Conservation (phyloP, 805 yeast species). For the Metschnikowia aberdeeniae region DNA sequence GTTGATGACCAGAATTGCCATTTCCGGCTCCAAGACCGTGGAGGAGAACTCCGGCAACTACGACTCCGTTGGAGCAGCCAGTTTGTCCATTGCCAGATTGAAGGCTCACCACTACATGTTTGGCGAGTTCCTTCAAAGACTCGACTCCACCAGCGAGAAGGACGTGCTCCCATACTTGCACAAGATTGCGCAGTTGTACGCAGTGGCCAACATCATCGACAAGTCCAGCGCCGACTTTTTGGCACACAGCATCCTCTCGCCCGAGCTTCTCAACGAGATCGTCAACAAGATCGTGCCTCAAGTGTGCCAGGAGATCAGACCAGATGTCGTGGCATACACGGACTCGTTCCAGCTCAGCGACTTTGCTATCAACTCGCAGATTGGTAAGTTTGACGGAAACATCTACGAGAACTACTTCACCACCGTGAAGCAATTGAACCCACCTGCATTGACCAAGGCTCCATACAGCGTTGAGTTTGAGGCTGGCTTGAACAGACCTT, state of each 20-base stretch:
- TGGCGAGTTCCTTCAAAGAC: slow-evolving; percentile 11
- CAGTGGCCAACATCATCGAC: slow-evolving; percentile 17
- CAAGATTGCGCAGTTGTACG: slow-evolving; percentile 18
- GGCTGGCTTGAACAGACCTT: slow-evolving; percentile 14
- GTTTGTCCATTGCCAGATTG: slow-evolving; percentile 19
- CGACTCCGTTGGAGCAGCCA: slow-evolving; percentile 19
- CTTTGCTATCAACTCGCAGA: slow-evolving; percentile 17
- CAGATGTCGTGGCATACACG: slow-evolving; percentile 17
- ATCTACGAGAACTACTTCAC: slow-evolving; percentile 20
- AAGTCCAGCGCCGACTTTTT: slow-evolving; percentile 19
- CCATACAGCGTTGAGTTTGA: slow-evolving; percentile 20
- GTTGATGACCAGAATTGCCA: slow-evolving; percentile 19
- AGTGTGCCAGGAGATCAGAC: slow-evolving; percentile 17
- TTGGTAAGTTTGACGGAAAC: slow-evolving; percentile 18
- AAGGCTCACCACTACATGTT: slow-evolving; percentile 20
- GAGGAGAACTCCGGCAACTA: slow-evolving; percentile 16
- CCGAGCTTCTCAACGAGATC: slow-evolving; percentile 15
- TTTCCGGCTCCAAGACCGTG: slow-evolving; percentile 16
- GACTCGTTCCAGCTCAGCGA: slow-evolving; percentile 20
- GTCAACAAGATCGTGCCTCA: slow-evolving; percentile 16
- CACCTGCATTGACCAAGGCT: slow-evolving; percentile 17
- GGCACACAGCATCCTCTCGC: slow-evolving; percentile 14
- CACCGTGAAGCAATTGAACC: slow-evolving; percentile 18
- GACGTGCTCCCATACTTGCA: slow-evolving; percentile 14
- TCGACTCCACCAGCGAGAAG: slow-evolving; percentile 10